These are phyloP conservation scores for Aspergillus oerlinghausenensis DNA, from an alignment of 2,329 filamentous ascomycete species.

Conservation along the genomic window DNA sequence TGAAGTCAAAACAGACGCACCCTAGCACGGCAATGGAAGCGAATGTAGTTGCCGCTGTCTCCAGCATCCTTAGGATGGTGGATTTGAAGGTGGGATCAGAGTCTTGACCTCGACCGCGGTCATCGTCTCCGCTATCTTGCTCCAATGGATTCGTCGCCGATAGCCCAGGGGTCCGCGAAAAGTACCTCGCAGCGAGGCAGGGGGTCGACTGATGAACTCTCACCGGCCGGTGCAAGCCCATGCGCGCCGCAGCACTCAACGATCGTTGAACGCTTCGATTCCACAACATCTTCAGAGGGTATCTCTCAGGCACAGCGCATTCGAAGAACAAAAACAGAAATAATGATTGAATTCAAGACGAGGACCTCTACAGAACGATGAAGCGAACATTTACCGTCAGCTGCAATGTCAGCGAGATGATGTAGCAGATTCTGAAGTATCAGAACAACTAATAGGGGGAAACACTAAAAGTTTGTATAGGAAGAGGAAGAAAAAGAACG, in stretches of 20 bases:
- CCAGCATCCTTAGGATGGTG: slow-evolving; percentile 60
- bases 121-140: slow-evolving; percentile 26
- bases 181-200: slow-evolving; percentile 17
- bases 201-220: slow-evolving; percentile 9
- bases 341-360: not conserved
- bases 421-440: slow-evolving; percentile 1
- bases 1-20: slow-evolving; percentile 22
- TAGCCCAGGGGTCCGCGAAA: slow-evolving; percentile 19
- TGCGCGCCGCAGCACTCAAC: slow-evolving; percentile 14
- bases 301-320: not conserved
- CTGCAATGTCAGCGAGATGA: slow-evolving; percentile 3
- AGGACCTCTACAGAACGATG: not conserved
- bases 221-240: slow-evolving; percentile 13
- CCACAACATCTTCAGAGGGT: slow-evolving; percentile 17
- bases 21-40: slow-evolving; percentile 70
- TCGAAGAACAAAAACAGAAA: slow-evolving; percentile 2
- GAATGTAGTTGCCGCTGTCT: slow-evolving; percentile 70
- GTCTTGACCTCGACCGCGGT: slow-evolving; percentile 20
- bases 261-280: slow-evolving; percentile 22
- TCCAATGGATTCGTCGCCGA: slow-evolving; percentile 26
- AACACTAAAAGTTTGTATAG: slow-evolving; percentile 13
- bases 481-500: slow-evolving; percentile 5
- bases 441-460: slow-evolving; percentile 11
- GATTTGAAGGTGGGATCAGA: slow-evolving; percentile 31
- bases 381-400: slow-evolving; percentile 4